A percentile compares a stretch with the other conserved stretches of the same genome.
Evolutionary conservation across 805 yeast species (phyloP).

Genomic region (Saccharomyces jurei): DNA sequence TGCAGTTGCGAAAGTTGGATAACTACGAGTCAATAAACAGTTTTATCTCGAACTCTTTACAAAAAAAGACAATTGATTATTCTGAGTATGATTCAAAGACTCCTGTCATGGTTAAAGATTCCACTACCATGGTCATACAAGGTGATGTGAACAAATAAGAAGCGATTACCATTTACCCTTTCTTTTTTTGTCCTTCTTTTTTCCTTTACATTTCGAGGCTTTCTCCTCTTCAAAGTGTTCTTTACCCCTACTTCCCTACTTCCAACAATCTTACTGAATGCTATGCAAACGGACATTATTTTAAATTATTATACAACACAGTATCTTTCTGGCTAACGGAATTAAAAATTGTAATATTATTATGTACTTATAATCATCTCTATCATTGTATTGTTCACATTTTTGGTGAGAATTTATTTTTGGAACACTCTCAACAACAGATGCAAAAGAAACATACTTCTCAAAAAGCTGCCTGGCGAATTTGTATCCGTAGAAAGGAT

Average conservation of each 20-base stretch:
- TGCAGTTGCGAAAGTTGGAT: slow-evolving; percentile 9
- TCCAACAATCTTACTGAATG: not conserved
- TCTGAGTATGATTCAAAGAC: slow-evolving; percentile 22
- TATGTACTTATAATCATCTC: not conserved
- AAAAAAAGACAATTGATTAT: slow-evolving; percentile 14
- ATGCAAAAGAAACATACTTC: not conserved
- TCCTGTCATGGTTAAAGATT: slow-evolving; percentile 19
- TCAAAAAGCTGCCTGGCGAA: too few relatives aligned
- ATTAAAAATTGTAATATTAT: not conserved
- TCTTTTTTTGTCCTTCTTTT: not conserved
- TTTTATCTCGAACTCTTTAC: slow-evolving; percentile 11
- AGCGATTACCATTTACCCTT: not conserved
- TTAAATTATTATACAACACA: not conserved
- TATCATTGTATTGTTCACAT: not conserved
- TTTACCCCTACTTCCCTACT: not conserved
- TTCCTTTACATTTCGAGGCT: not conserved
- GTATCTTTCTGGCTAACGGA: not conserved
- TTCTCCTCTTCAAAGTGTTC: not conserved
- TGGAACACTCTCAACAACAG: not conserved
- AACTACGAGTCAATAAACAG: slow-evolving; percentile 15
- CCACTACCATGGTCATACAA: slow-evolving; percentile 18
- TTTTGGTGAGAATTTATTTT: not conserved
- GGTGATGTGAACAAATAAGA: slow-evolving; percentile 9
- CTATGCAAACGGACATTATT: not conserved
- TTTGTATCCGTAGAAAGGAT: not conserved